Percentiles rank a stretch among this genome's conserved stretches.
phyloP scores from a whole-genome alignment of 768 basidiomycete species.

The Kwoniella mangroviensis region DNA sequence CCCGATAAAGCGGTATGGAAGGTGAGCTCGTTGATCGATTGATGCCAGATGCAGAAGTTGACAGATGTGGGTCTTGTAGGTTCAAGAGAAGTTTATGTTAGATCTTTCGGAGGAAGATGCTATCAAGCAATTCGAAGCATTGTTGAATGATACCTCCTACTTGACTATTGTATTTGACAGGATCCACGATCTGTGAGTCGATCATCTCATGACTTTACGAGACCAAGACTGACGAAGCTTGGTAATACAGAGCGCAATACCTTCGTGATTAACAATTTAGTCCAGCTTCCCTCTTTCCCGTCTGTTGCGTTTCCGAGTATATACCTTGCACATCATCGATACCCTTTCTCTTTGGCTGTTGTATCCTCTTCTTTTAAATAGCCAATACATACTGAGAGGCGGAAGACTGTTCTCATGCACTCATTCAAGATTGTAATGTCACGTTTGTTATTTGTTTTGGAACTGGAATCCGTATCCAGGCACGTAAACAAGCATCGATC shows the following conservation, averaged over 20 bases:
- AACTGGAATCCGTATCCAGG: not conserved
- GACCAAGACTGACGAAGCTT: conserved; percentile 25
- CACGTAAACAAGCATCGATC: conserved; percentile 3
- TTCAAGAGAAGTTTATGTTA: conserved; percentile 94
- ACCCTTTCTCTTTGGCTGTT: not conserved
- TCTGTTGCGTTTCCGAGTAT: not conserved
- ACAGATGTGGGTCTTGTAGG: conserved; percentile 62
- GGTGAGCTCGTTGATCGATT: conserved; percentile 45
- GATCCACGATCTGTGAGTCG: conserved; percentile 66
- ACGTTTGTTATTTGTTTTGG: not conserved
- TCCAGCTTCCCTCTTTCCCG: too few species aligned
- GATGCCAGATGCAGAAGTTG: not conserved
- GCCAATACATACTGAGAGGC: too few species aligned
- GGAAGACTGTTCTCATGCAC: not conserved
- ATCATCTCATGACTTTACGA: not conserved
- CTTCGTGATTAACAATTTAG: not conserved
- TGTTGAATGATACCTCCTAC: conserved; percentile 93
- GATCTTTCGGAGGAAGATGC: conserved; percentile 96
- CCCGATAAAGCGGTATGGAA: conserved; percentile 62
- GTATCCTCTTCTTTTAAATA: not conserved
- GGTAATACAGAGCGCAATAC: not conserved
- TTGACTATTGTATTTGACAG: conserved; percentile 89
- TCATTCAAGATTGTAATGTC: not conserved
- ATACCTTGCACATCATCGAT: conserved; percentile 23
- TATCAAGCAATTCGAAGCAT: conserved; percentile 91